phyloP scores from a whole-genome alignment of 75 land plant species.

The Azolla pinnata region DNA sequence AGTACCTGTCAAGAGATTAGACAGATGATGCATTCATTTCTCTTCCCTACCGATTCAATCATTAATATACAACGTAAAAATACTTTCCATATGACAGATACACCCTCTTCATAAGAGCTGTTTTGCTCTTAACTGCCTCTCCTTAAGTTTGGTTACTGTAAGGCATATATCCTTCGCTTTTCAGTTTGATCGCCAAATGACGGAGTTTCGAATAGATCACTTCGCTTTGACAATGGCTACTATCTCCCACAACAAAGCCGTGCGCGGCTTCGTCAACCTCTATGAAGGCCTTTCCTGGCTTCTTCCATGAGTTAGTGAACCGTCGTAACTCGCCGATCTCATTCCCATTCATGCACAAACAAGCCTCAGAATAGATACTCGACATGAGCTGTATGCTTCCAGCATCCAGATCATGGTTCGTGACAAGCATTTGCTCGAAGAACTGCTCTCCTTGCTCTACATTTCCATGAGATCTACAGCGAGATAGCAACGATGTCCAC shows the following conservation, averaged over 20 bases:
- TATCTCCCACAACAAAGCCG: slow-evolving; percentile 3
- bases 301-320: slow-evolving; percentile 3
- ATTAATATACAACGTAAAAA: no score
- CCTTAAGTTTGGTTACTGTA: no score
- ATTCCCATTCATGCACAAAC: slow-evolving; percentile 38
- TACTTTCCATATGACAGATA: no score
- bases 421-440: slow-evolving; percentile 24
- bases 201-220: neutral
- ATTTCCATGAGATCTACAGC: slow-evolving; percentile 39
- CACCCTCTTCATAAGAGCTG: no score
- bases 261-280: slow-evolving; percentile 1
- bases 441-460: slow-evolving; percentile 36
- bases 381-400: slow-evolving; percentile 41
- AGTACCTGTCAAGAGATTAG: no score
- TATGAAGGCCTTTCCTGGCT: slow-evolving; percentile 6
- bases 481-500: slow-evolving; percentile 51
- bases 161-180: slow-evolving; percentile 2
- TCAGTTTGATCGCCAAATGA: neutral
- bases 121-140: no score
- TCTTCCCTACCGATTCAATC: no score
- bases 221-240: neutral
- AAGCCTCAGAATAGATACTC: slow-evolving; percentile 35
- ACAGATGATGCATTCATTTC: no score
- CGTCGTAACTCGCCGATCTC: slow-evolving; percentile 25
- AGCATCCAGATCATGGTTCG: slow-evolving; percentile 36